Percentiles rank a stretch among this genome's conserved stretches.
Conservation (phyloP, 331 rosid species). For the Ulmus americana region DNA sequence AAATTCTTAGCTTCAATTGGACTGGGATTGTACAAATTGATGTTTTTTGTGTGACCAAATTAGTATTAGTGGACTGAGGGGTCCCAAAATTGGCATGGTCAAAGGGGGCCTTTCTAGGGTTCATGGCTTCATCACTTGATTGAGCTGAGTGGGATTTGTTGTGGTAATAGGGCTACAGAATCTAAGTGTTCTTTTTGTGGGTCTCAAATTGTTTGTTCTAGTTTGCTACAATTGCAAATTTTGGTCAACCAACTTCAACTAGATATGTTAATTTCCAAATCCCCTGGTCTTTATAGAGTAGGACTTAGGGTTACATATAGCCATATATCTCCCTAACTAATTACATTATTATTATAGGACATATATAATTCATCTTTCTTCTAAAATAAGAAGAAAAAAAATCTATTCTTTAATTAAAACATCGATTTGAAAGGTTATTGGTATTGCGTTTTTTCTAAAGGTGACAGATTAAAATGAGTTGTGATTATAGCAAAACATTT, state of each 20-base stretch:
- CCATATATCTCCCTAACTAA: background rate
- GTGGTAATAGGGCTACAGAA: constrained; percentile 42
- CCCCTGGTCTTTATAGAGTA: constrained; percentile 5
- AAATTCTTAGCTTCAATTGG: constrained; percentile 16
- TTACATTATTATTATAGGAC: no score
- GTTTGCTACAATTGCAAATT: background rate
- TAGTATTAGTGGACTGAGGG: constrained; percentile 17
- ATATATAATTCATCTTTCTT: no score
- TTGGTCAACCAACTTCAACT: constrained; percentile 22
- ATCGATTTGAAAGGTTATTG: no score
- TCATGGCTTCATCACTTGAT: constrained; percentile 39
- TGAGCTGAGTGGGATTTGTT: constrained; percentile 40
- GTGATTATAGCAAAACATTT: background rate
- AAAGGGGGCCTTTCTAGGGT: constrained; percentile 53
- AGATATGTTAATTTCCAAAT: background rate
- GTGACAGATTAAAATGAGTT: constrained; percentile 7
- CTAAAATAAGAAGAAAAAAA: no score
- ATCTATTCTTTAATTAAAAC: no score
- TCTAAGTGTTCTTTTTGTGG: constrained; percentile 43
- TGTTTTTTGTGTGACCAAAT: constrained; percentile 12
- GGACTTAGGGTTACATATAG: background rate
- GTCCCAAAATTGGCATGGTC: constrained; percentile 44
- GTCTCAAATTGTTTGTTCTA: constrained; percentile 35
- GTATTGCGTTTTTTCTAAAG: constrained; percentile 3
- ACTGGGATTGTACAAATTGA: constrained; percentile 21